Evolutionary conservation across 2,329 filamentous ascomycete species (phyloP), one percentile per base, ranked within the genome.

Genomic region (Raffaelea deltoideospora): DNA sequence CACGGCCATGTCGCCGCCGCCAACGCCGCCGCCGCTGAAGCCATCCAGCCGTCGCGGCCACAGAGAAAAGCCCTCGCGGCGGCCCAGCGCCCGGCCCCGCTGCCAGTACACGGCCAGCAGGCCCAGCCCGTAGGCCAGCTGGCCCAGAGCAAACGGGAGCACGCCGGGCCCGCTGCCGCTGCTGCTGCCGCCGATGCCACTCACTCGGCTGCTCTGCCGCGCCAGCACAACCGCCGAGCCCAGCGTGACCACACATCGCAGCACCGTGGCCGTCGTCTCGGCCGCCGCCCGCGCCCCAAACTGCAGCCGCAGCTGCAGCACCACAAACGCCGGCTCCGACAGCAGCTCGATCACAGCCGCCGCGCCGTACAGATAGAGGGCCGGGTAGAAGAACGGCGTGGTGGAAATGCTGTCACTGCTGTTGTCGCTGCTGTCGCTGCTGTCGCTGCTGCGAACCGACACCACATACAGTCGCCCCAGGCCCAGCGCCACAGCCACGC

Each of bases 71-170:
- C 66, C 65, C 18, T 71, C 67, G 0, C 53, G 42, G 2, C 54
- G 59, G 1, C 79, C 69, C 6, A 81, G 59, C 1, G 61, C 53
- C 34, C 61, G 57, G n/a, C 78, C 74, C 10, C 72, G 68, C 52
- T 68, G 60, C 7, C 67, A 55, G 51, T 96, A 98, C 18, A 88
- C 73, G 5, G 65, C 52, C 3, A 88, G 59, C 14, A 96, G 60
- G 0, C 72, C 64, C 7, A 67, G 26, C 1, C 83, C 79, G 56
- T 94, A 95, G 10, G 69, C 69, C 23, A 88, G 56, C 56, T 96
- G 86, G 10, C 90, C 92, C 13, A 86, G 58, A 0, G 88, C 90
- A 56, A 96, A 96, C 0, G 90, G 86, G 33, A 96, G 58, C 1
- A 87, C 79, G 6, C 87, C 88, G 2, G 82, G 52, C 39, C 79